These are phyloP conservation scores for Caryopteris hybrid DNA, from an alignment of 305 asterid species.

Conservation along the genomic window DNA sequence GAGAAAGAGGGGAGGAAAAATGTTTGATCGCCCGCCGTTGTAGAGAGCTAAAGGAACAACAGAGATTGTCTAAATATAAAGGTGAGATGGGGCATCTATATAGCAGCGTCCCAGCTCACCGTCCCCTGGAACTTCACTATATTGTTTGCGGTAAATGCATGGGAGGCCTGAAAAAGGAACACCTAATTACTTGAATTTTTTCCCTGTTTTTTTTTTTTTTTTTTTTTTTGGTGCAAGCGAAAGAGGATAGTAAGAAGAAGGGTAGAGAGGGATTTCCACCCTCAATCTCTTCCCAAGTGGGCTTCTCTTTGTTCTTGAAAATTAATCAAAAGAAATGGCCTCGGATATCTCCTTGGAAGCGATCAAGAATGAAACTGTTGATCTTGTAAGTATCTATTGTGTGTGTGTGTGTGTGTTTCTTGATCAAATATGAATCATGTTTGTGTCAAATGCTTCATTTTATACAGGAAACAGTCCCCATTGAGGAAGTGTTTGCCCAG, in stretches of 20 bases:
- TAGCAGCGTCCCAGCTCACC: neutral
- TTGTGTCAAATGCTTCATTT: neutral
- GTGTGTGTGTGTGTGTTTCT: no score
- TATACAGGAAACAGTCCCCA: slow-evolving; percentile 60
- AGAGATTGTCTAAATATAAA: slow-evolving; percentile 11
- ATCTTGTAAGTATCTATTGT: slow-evolving; percentile 39
- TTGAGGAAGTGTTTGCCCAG: slow-evolving; percentile 73
- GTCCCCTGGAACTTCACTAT: neutral
- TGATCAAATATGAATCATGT: no score
- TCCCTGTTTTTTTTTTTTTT: neutral
- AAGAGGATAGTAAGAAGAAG: slow-evolving; percentile 8
- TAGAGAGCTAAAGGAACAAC: slow-evolving; percentile 8
- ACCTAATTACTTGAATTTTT: no score
- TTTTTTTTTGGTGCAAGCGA: neutral
- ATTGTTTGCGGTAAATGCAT: slow-evolving; percentile 13
- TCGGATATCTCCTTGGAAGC: slow-evolving; percentile 40
- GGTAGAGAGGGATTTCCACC: slow-evolving; percentile 23
- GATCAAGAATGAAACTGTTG: slow-evolving; percentile 44
- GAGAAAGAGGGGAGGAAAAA: neutral
- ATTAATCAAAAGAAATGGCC: slow-evolving; percentile 18
- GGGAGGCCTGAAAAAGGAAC: neutral
- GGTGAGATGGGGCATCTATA: neutral
- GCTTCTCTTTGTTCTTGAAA: slow-evolving; percentile 14
- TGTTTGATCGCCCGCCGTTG: slow-evolving; percentile 18
- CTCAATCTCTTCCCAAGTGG: slow-evolving; percentile 29